Conservation (phyloP, 208 protist species). For the Trypanosoma brucei region DNA sequence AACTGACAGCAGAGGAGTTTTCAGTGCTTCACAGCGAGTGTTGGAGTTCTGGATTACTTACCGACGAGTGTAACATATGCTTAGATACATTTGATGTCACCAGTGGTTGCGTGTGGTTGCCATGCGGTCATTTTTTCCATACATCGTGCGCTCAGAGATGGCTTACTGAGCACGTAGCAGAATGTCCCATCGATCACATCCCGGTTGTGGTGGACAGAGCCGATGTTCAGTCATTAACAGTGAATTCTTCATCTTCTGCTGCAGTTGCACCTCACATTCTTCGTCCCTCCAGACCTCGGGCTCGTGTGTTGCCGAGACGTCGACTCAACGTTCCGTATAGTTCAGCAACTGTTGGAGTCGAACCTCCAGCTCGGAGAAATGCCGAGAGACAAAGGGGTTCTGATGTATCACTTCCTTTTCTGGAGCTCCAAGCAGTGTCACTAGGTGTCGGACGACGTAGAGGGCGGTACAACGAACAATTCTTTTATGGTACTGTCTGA, state of each 20-base stretch:
- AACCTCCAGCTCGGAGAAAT: background rate
- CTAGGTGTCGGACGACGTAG: constrained; percentile 6
- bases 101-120: constrained; percentile 44
- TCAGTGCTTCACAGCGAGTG: constrained; percentile 16
- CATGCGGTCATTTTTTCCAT: constrained; percentile 78
- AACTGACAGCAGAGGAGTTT: constrained; percentile 28
- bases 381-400: background rate
- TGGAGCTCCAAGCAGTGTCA: constrained; percentile 19
- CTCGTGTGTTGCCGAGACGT: constrained; percentile 1
- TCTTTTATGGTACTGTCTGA: constrained; percentile 19
- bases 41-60: constrained; percentile 23
- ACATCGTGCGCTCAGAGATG: constrained; percentile 46
- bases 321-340: background rate
- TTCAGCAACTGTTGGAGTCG: constrained; percentile 4
- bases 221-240: background rate
- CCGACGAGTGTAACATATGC: constrained; percentile 56
- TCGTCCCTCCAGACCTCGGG: background rate
- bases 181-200: constrained; percentile 67
- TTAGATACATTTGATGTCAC: constrained; percentile 31
- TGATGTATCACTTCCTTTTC: constrained; percentile 9
- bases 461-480: constrained; percentile 5
- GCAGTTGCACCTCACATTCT: background rate
- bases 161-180: constrained; percentile 54
- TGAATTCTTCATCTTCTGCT: constrained; percentile 1
- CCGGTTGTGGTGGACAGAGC: constrained; percentile 11